Conservation (phyloP, 176 grass and related monocot genomes). For the Miscanthus lutarioriparius region DNA sequence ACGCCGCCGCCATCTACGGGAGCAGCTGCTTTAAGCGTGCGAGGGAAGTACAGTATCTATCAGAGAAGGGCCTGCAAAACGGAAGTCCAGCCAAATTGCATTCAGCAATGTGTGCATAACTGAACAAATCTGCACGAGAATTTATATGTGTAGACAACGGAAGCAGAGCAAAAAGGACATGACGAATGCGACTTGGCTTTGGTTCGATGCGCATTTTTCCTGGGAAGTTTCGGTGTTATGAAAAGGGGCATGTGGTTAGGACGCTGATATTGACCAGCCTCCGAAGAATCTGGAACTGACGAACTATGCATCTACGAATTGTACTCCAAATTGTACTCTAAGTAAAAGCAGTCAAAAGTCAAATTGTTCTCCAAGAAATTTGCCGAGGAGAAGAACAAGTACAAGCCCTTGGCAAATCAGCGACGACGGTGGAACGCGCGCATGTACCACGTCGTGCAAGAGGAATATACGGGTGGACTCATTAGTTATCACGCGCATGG, state of each 20-base stretch:
- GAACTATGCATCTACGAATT: slow-evolving; percentile 19
- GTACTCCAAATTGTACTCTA: background rate
- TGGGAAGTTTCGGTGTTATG: background rate
- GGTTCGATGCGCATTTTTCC: background rate
- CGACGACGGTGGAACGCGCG: background rate
- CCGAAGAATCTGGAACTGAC: slow-evolving; percentile 3
- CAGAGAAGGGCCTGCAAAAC: background rate
- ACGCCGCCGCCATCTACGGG: slow-evolving; percentile 41
- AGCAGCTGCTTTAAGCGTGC: background rate
- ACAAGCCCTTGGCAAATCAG: background rate
- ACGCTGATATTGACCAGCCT: slow-evolving; percentile 8
- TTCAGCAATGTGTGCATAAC: background rate
- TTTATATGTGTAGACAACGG: background rate
- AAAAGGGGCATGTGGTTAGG: too few relatives aligned
- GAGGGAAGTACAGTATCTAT: background rate
- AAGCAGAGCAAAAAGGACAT: background rate
- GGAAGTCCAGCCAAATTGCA: background rate
- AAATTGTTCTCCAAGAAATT: slow-evolving; percentile 25
- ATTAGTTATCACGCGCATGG: background rate
- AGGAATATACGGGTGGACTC: background rate
- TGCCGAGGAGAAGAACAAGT: background rate
- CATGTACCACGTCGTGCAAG: background rate
- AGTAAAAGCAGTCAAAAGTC: background rate
- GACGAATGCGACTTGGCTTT: slow-evolving; percentile 4
- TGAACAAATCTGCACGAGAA: background rate